Conservation (phyloP, 331 rosid genomes). For the Malus hybrid region DNA sequence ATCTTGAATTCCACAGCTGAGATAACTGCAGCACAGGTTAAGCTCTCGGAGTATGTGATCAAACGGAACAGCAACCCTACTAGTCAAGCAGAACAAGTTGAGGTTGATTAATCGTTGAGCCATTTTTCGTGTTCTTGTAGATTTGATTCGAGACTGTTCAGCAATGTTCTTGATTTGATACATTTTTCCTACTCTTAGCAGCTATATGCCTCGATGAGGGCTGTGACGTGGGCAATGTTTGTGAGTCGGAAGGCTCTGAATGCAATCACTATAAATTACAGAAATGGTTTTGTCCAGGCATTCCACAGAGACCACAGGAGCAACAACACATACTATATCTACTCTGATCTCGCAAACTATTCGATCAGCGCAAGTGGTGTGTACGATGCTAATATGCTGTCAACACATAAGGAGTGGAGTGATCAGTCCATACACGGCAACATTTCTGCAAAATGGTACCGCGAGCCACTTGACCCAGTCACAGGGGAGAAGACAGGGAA, state of each 20-base stretch:
- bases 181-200: slow-evolving; percentile 39
- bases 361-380: slow-evolving; percentile 50
- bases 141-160: not conserved
- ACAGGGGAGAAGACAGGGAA: slow-evolving; percentile 84
- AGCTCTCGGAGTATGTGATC: slow-evolving; percentile 74
- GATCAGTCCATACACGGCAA: slow-evolving; percentile 63
- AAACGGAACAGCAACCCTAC: slow-evolving; percentile 64
- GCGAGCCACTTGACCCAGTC: slow-evolving; percentile 86
- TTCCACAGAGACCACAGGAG: slow-evolving; percentile 86
- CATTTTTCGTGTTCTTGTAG: not conserved
- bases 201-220: slow-evolving; percentile 87
- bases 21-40: slow-evolving; percentile 84
- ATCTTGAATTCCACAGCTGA: slow-evolving; percentile 89
- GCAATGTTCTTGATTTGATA: slow-evolving; percentile 7
- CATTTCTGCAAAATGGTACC: slow-evolving; percentile 76
- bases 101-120: slow-evolving; percentile 42
- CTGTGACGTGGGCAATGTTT: slow-evolving; percentile 81
- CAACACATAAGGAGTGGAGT: slow-evolving; percentile 51
- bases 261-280: slow-evolving; percentile 87
- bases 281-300: slow-evolving; percentile 93
- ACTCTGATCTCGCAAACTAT: slow-evolving; percentile 81
- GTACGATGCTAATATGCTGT: slow-evolving; percentile 23
- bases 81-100: slow-evolving; percentile 88
- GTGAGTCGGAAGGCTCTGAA: slow-evolving; percentile 80
- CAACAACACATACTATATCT: slow-evolving; percentile 84